Evolutionary conservation across 139 green algal genomes (phyloP).

Genomic region (Chlamydomonas schloesseri): DNA sequence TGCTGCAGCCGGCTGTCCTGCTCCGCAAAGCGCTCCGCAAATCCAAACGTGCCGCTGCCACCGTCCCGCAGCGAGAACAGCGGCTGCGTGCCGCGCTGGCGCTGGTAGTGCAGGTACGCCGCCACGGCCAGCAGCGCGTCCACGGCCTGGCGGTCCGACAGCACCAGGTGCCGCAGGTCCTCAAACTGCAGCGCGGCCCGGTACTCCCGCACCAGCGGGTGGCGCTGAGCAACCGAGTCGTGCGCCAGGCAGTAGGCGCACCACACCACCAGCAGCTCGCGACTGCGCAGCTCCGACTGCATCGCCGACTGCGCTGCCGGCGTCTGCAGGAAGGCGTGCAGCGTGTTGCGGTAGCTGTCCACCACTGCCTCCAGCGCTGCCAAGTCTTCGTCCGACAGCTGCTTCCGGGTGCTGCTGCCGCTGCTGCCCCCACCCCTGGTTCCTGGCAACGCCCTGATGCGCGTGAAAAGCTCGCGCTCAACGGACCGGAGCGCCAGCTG

Average conservation of each 20-base stretch:
- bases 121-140: conserved; percentile 55
- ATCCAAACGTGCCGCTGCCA: conserved; percentile 36
- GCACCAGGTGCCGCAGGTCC: conserved; percentile 67
- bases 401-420: too few relatives aligned
- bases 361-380: conserved; percentile 44
- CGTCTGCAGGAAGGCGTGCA: conserved; percentile 25
- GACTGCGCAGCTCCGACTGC: conserved; percentile 60
- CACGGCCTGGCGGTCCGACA: conserved; percentile 46
- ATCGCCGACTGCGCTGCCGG: conserved; percentile 17
- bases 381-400: conserved; percentile 17
- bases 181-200: conserved; percentile 29
- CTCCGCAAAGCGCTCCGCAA: conserved; percentile 45
- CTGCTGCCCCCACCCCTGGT: background rate
- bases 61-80: conserved; percentile 51
- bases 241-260: conserved; percentile 57
- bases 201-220: conserved; percentile 41
- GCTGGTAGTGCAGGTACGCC: conserved; percentile 53
- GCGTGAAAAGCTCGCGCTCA: conserved; percentile 51
- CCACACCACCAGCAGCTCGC: conserved; percentile 62
- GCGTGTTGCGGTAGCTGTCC: conserved; percentile 42
- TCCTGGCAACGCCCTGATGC: conserved; percentile 13
- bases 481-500: conserved; percentile 51
- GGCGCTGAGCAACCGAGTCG: background rate
- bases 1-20: background rate
- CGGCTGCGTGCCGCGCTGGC: background rate